Percentiles rank a stretch among this genome's conserved stretches.
Evolutionary conservation across 441 rosid species (phyloP).

Genomic region (Viola pubescens): DNA sequence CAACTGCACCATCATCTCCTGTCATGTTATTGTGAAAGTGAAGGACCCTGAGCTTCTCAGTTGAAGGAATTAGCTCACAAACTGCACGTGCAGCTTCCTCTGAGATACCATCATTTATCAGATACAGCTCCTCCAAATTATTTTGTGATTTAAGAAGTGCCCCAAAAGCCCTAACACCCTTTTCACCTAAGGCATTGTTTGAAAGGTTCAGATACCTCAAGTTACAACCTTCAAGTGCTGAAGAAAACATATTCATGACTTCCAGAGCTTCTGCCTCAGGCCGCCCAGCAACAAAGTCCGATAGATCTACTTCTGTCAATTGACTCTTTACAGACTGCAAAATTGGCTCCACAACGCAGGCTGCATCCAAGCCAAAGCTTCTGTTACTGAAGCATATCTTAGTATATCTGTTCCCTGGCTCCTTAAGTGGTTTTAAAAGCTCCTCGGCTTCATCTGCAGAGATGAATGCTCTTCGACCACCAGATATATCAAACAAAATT

Average conservation of each 20-base stretch:
- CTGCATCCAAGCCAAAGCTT: constrained; percentile 85
- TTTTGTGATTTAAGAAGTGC: constrained; percentile 63
- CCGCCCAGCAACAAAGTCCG: constrained; percentile 86
- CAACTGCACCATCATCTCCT: constrained; percentile 80
- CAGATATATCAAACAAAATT: constrained; percentile 65
- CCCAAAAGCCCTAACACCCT: constrained; percentile 84
- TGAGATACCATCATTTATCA: constrained; percentile 86
- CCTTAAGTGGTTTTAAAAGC: constrained; percentile 68
- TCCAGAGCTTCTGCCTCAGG: constrained; percentile 87
- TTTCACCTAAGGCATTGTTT: constrained; percentile 86
- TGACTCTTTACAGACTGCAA: constrained; percentile 55
- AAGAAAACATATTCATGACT: constrained; percentile 69
- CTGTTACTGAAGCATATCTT: constrained; percentile 86
- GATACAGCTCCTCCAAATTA: constrained; percentile 62
- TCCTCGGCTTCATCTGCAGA: constrained; percentile 77
- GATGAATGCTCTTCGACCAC: constrained; percentile 59
- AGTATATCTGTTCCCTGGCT: constrained; percentile 56
- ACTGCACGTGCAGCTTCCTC: constrained; percentile 84
- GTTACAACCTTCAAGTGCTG: constrained; percentile 56
- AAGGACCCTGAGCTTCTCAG: constrained; percentile 61
- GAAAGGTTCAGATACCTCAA: constrained; percentile 76
- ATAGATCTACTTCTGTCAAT: constrained; percentile 74
- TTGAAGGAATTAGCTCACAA: constrained; percentile 74
- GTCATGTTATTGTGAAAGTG: constrained; percentile 93
- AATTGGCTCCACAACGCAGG: constrained; percentile 63